phyloP scores from a whole-genome alignment of 768 basidiomycete genomes.

The Leccinum uliginosum region DNA sequence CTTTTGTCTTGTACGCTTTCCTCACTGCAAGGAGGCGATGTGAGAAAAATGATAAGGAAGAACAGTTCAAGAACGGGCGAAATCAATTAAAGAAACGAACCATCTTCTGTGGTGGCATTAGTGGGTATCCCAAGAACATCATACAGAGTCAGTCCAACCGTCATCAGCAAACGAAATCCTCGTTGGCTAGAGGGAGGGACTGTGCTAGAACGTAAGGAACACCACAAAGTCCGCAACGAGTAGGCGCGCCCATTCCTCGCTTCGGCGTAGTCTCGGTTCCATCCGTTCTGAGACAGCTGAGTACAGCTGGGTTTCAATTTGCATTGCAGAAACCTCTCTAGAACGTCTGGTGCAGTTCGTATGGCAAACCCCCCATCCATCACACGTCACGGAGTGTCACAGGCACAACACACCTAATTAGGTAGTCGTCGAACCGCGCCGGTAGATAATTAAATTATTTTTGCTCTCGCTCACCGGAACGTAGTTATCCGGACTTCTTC shows the following conservation, averaged over 20 bases:
- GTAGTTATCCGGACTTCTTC: too few species aligned
- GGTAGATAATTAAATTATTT: too few species aligned
- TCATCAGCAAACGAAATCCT: conserved; percentile 18
- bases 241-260: neutral
- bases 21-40: conserved; percentile 37
- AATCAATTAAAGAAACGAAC: conserved; percentile 29
- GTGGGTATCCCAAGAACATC: conserved; percentile 43
- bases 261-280: too few species aligned
- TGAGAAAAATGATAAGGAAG: neutral
- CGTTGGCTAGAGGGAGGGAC: neutral
- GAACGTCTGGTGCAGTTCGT: too few species aligned
- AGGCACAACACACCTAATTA: too few species aligned
- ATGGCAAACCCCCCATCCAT: too few species aligned
- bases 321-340: too few species aligned
- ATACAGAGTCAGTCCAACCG: conserved; percentile 33
- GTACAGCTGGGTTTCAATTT: too few species aligned
- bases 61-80: neutral
- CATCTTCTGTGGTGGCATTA: conserved; percentile 48
- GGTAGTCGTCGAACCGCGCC: too few species aligned
- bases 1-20: conserved; percentile 62
- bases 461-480: too few species aligned
- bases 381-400: too few species aligned
- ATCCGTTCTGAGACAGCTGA: too few species aligned
- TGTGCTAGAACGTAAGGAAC: neutral
- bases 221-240: neutral